Conservation (phyloP, 768 basidiomycete species). For the Boletus sensibilis region DNA sequence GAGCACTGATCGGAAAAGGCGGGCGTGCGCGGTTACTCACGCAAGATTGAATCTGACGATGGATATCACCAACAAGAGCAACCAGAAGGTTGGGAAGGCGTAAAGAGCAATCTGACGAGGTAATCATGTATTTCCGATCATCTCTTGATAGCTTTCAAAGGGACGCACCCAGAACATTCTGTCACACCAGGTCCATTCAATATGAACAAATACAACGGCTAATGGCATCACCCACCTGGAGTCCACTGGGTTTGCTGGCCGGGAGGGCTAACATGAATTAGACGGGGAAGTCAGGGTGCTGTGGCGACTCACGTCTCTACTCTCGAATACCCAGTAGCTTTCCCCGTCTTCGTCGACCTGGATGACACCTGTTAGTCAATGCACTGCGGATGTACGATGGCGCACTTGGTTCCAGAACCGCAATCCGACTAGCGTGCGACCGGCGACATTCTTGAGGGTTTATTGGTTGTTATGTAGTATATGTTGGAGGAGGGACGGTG, state of each 20-base stretch:
- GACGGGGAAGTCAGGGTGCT: background rate
- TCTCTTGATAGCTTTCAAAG: slow-evolving; percentile 5
- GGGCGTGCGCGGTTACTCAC: slow-evolving; percentile 46
- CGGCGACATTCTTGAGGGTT: slow-evolving; percentile 77
- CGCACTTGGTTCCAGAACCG: slow-evolving; percentile 94
- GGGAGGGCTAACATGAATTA: slow-evolving; percentile 60
- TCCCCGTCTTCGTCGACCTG: slow-evolving; percentile 96
- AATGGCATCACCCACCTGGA: slow-evolving; percentile 57
- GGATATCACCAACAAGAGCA: slow-evolving; percentile 82
- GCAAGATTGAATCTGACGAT: slow-evolving; percentile 84
- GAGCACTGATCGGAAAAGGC: slow-evolving; percentile 6
- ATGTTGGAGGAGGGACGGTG: background rate
- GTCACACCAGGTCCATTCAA: slow-evolving; percentile 7
- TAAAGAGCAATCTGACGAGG: slow-evolving; percentile 76
- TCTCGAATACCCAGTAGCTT: slow-evolving; percentile 97
- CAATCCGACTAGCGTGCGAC: slow-evolving; percentile 89
- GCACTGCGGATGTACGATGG: background rate
- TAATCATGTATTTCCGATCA: slow-evolving; percentile 16
- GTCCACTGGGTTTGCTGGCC: slow-evolving; percentile 85
- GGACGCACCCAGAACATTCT: slow-evolving; percentile 90
- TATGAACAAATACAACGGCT: slow-evolving; percentile 1
- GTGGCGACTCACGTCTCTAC: slow-evolving; percentile 72
- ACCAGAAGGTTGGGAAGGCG: slow-evolving; percentile 86
- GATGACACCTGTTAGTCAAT: slow-evolving; percentile 3
- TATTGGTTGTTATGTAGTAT: slow-evolving; percentile 1